Percentiles rank a stretch among this genome's conserved stretches.
phyloP scores from a whole-genome alignment of 2,329 filamentous ascomycete genomes.

The Penicillium sp. region DNA sequence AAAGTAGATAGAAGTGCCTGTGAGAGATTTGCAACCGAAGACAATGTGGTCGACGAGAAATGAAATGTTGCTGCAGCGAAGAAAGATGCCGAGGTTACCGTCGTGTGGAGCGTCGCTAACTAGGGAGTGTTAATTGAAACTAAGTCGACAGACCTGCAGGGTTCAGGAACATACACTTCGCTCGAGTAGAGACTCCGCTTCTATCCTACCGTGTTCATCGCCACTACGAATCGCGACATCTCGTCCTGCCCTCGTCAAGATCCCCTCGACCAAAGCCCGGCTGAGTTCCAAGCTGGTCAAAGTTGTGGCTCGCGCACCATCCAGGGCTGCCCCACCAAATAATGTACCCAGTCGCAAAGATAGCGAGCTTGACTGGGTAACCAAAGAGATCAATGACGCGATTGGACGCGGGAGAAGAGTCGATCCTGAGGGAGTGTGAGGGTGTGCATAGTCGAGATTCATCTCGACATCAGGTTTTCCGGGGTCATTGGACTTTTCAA shows the following conservation, averaged over 20 bases:
- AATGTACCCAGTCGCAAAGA: conserved; percentile 45
- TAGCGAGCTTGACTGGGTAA: conserved; percentile 47
- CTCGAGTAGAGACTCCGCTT: conserved; percentile 47
- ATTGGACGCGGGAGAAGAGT: conserved; percentile 46
- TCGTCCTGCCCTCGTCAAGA: conserved; percentile 44
- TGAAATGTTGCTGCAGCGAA: conserved; percentile 48
- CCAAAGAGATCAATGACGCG: conserved; percentile 44
- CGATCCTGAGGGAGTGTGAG: conserved; percentile 20
- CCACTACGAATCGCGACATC: conserved; percentile 47
- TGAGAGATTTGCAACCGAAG: conserved; percentile 43
- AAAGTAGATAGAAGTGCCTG: conserved; percentile 46
- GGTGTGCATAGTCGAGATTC: neutral
- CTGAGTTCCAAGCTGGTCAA: conserved; percentile 46
- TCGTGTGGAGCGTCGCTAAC: conserved; percentile 45
- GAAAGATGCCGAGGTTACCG: conserved; percentile 48
- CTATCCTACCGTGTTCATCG: conserved; percentile 44
- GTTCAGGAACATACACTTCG: conserved; percentile 40
- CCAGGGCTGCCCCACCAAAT: conserved; percentile 44
- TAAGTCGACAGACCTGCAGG: neutral
- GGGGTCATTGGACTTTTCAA: neutral
- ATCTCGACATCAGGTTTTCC: neutral
- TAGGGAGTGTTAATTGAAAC: conserved; percentile 24
- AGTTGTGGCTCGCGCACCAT: conserved; percentile 45
- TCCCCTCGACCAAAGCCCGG: conserved; percentile 45
- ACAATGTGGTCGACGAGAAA: conserved; percentile 44